These are phyloP conservation scores for Vaccinium corymbosum DNA, from an alignment of 148 eudicot genomes.

Conservation along the genomic window DNA sequence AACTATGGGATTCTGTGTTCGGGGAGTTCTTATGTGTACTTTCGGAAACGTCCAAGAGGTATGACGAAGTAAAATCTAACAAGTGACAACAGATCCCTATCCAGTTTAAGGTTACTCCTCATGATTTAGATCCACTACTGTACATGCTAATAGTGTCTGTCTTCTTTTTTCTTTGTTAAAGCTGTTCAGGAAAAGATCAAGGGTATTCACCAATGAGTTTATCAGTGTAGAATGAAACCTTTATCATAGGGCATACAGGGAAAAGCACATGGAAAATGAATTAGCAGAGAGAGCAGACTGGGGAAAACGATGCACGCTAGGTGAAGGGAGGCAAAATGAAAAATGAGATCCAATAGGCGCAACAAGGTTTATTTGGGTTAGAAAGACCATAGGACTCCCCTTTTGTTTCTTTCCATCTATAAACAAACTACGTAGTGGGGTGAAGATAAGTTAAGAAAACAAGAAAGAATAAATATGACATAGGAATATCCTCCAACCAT, in stretches of 20 bases:
- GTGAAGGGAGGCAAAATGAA: not conserved
- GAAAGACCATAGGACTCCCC: not conserved
- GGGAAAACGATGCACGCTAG: not conserved
- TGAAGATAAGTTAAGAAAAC: not conserved
- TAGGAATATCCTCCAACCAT: not conserved
- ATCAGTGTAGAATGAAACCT: not conserved
- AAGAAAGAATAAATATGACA: not conserved
- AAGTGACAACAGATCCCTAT: not conserved
- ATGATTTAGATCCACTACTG: not conserved
- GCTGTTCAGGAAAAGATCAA: not conserved
- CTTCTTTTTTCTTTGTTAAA: not conserved
- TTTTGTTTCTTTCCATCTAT: not conserved
- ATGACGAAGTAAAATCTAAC: not conserved
- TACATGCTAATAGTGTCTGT: not conserved
- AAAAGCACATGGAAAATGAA: slow-evolving; percentile 3
- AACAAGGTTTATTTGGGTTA: not conserved
- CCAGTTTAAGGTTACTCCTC: not conserved
- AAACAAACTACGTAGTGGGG: not conserved
- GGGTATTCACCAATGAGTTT: not conserved
- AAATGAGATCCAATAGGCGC: not conserved
- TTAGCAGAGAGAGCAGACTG: not conserved
- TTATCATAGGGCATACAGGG: not conserved
- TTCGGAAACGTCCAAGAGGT: slow-evolving; percentile 1
- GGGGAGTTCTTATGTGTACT: not conserved
- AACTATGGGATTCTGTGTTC: not conserved